Conservation (phyloP, 495 filamentous ascomycete species). For the Penicillium pulvis region DNA sequence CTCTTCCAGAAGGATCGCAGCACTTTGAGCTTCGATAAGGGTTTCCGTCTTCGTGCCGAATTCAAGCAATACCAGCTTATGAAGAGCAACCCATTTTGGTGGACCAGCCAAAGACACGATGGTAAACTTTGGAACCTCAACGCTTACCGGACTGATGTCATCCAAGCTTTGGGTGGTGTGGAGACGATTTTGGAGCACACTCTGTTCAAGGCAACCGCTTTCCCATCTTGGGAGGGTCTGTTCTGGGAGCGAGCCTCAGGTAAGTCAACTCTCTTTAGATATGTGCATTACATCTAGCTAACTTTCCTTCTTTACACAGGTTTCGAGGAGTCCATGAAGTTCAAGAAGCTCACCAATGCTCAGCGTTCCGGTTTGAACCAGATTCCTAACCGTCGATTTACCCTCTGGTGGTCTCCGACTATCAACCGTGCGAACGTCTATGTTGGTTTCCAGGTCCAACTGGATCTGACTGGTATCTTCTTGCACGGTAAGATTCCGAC, state of each 20-base stretch:
- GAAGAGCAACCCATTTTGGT: constrained; percentile 99
- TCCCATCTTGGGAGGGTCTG: constrained; percentile 97
- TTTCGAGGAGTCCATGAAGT: constrained; percentile 89
- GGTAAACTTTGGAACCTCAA: constrained; percentile 99
- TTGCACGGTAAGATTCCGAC: constrained; percentile 99
- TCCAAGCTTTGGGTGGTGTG: constrained; percentile 98
- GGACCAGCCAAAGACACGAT: constrained; percentile 97
- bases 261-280: too few relatives aligned
- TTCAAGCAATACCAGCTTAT: constrained; percentile 99
- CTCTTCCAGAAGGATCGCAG: constrained; percentile 99
- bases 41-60: constrained; percentile 92
- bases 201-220: constrained; percentile 97
- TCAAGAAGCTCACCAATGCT: constrained; percentile 99
- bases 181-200: constrained; percentile 99
- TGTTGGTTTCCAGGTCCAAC: constrained; percentile 96
- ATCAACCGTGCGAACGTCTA: constrained; percentile 64
- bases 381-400: constrained; percentile 99
- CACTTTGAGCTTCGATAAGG: constrained; percentile 98
- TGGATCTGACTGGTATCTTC: constrained; percentile 99
- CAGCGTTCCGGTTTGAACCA: constrained; percentile 98
- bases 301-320: constrained; percentile 53
- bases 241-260: constrained; percentile 73
- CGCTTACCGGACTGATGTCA: constrained; percentile 97
- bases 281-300: constrained; percentile 33
- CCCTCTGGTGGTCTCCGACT: constrained; percentile 95